Evolutionary conservation across 371 early-diverging fungal species (phyloP), one percentile per base, ranked within the genome.

Genomic region (Choanephora cucurbitarum): DNA sequence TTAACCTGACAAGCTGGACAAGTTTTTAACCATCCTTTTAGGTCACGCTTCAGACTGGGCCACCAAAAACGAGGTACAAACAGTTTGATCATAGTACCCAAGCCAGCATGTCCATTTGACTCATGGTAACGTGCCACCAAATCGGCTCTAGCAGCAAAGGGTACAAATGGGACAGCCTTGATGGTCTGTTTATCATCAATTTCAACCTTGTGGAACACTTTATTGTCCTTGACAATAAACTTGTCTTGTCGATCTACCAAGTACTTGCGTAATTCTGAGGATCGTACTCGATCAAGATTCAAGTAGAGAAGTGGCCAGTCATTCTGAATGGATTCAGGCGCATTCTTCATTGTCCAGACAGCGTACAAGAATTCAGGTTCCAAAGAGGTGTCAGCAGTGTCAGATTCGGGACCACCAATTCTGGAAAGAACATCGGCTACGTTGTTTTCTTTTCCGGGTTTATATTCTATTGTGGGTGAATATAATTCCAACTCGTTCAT

Each of bases 381-480:
- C 23, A 58, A 41, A 32, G 51, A 37, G 5, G 18, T 24, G 2
- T 46, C 7, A 23, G 49, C 55, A 1, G 41, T 15, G 1, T 33
- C 1, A 7, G 41, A 15, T 5, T 41, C n/a, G 31, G 42, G 24
- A 41, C 52, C 55, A 49, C 52, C 58, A 2, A 58, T 28, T 2
- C 53, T 34, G 0, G 62, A 66, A 0, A 60, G 47, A 1, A 55
- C 15, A 44, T 63, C 54, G 13, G 66, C 54, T 2, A 60, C 44
- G n/a, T 48, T 49, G 32, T 77, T 69, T 15, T 66, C 58, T n/a
- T 51, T 60, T 2, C 64, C 70, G 0, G 46, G 60, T 14, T 64
- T 65, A 40, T 70, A 72, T 14, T 45, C 32, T 18, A 78, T 70
- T 0, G 34, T 45, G 8, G 70, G 70, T 19, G 64, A 57, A 49